Evolutionary conservation across 768 basidiomycete genomes (phyloP).

Genomic region (Suillus brevipes): DNA sequence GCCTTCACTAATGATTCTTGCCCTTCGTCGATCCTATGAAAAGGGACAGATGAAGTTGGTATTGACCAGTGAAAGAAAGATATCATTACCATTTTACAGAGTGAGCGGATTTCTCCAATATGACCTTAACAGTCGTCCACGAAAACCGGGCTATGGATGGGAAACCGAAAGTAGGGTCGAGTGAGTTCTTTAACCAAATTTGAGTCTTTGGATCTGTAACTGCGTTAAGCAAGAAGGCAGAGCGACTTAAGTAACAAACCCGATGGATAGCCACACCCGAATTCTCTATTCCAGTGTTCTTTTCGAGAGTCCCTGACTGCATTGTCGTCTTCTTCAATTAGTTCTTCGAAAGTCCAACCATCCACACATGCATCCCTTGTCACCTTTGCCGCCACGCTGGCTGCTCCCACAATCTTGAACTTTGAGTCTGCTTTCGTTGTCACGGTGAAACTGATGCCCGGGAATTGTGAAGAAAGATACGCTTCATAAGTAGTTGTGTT

Average conservation of each 20-base stretch:
- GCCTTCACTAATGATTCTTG: slow-evolving; percentile 74
- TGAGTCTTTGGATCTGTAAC: slow-evolving; percentile 85
- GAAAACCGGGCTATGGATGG: slow-evolving; percentile 90
- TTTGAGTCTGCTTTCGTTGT: slow-evolving; percentile 92
- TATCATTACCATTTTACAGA: slow-evolving; percentile 70
- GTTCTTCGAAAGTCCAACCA: slow-evolving; percentile 80
- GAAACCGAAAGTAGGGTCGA: slow-evolving; percentile 91
- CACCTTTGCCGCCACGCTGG: slow-evolving; percentile 97
- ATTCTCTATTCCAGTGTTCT: slow-evolving; percentile 34
- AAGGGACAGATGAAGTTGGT: slow-evolving; percentile 3
- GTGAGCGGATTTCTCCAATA: slow-evolving; percentile 80
- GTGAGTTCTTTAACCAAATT: slow-evolving; percentile 71
- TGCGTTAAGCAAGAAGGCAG: background rate
- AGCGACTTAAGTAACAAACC: slow-evolving; percentile 42
- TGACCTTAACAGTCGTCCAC: slow-evolving; percentile 90
- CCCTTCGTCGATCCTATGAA: slow-evolving; percentile 77
- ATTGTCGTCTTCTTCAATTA: slow-evolving; percentile 16
- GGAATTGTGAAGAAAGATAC: slow-evolving; percentile 79
- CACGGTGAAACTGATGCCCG: slow-evolving; percentile 85
- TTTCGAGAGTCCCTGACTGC: background rate
- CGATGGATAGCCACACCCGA: slow-evolving; percentile 91
- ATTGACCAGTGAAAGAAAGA: background rate
- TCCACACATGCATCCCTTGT: slow-evolving; percentile 91
- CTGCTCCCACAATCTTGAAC: slow-evolving; percentile 96
- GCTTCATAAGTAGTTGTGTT: slow-evolving; percentile 82